phyloP scores from a whole-genome alignment of 768 basidiomycete genomes.

The Leccinum rimulosum region DNA sequence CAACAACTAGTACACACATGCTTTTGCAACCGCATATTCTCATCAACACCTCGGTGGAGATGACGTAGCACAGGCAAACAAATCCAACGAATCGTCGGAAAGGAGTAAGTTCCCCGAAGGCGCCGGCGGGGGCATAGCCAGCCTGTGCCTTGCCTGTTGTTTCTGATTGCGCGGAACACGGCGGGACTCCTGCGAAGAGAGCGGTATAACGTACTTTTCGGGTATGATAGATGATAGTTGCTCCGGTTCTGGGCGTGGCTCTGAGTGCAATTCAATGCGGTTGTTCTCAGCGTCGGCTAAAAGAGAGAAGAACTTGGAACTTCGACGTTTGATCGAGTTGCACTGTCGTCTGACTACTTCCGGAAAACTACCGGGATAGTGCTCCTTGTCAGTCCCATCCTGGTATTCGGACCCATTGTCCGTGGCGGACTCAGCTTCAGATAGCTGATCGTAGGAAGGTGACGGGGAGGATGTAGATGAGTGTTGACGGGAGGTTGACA shows the following conservation, averaged over 20 bases:
- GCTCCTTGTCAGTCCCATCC: slow-evolving; percentile 24
- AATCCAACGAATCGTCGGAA: slow-evolving; percentile 51
- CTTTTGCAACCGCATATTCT: background rate
- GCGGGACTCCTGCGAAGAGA: slow-evolving; percentile 7
- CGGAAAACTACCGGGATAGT: slow-evolving; percentile 7
- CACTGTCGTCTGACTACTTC: slow-evolving; percentile 5
- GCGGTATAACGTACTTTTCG: slow-evolving; percentile 12
- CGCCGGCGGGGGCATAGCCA: background rate
- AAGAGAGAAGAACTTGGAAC: slow-evolving; percentile 38
- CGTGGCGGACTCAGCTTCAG: slow-evolving; percentile 13
- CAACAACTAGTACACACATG: background rate
- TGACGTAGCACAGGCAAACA: slow-evolving; percentile 41
- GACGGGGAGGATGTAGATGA: slow-evolving; percentile 11
- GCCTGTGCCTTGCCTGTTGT: slow-evolving; percentile 6
- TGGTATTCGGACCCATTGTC: slow-evolving; percentile 25
- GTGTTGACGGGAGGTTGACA: background rate
- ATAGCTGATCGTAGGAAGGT: slow-evolving; percentile 7
- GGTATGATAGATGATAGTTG: slow-evolving; percentile 13
- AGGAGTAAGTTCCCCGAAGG: slow-evolving; percentile 13
- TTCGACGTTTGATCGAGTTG: slow-evolving; percentile 16
- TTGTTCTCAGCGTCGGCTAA: slow-evolving; percentile 40
- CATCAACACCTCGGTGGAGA: slow-evolving; percentile 26
- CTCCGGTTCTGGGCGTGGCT: slow-evolving; percentile 2
- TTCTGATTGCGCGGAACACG: slow-evolving; percentile 8
- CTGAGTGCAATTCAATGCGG: slow-evolving; percentile 35